Conservation (phyloP, 495 filamentous ascomycete species). For the Trichoderma orchidacearum region DNA sequence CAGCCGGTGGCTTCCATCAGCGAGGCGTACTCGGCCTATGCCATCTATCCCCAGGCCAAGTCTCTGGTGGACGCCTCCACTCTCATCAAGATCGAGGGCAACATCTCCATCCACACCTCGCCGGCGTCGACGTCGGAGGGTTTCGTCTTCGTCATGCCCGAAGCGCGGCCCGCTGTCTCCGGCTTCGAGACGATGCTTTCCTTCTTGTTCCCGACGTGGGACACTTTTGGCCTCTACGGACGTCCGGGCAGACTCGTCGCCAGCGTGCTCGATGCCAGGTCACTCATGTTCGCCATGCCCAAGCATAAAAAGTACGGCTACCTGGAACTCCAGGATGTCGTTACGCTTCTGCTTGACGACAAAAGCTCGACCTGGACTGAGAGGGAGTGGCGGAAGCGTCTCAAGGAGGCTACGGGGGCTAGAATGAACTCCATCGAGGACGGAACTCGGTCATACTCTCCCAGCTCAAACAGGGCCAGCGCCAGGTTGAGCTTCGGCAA, state of each 20-base stretch:
- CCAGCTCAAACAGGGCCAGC: conserved; percentile 48
- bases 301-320: conserved; percentile 81
- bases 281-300: conserved; percentile 98
- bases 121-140: conserved; percentile 68
- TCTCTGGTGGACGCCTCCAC: conserved; percentile 89
- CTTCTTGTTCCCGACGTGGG: conserved; percentile 87
- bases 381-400: conserved; percentile 72
- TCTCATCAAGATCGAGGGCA: conserved; percentile 85
- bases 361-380: conserved; percentile 74
- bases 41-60: conserved; percentile 90
- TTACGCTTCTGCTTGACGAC: conserved; percentile 57
- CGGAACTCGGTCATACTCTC: conserved; percentile 36
- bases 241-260: conserved; percentile 78
- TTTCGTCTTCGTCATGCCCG: conserved; percentile 96
- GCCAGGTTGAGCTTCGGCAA: conserved; percentile 43
- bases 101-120: conserved; percentile 68
- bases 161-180: conserved; percentile 75
- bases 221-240: conserved; percentile 86
- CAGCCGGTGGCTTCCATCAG: conserved; percentile 81
- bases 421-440: conserved; percentile 50
- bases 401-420: conserved; percentile 82
- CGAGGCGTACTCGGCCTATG: conserved; percentile 83
- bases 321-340: conserved; percentile 76
- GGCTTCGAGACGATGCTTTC: conserved; percentile 97
- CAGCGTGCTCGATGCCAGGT: conserved; percentile 70